These are phyloP conservation scores for Obba rivulosa DNA, from an alignment of 768 basidiomycete genomes.

Conservation along the genomic window DNA sequence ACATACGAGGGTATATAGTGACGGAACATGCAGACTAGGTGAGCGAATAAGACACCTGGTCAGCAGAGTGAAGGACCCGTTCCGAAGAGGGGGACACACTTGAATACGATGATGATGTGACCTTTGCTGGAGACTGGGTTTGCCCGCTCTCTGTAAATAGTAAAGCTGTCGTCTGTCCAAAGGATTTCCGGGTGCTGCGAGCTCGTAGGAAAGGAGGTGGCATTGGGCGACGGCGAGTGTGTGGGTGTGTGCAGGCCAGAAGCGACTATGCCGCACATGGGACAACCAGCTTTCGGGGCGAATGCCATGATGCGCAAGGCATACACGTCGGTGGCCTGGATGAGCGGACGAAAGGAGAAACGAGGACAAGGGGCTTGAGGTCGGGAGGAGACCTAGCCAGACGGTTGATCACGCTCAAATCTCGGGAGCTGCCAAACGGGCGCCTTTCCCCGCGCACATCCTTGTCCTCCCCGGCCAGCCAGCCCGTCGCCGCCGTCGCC, in stretches of 20 bases:
- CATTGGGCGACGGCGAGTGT: constrained; percentile 33
- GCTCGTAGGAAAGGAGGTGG: constrained; percentile 37
- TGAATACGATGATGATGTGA: constrained; percentile 71
- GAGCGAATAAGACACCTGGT: constrained; percentile 4
- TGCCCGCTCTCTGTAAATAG: constrained; percentile 63
- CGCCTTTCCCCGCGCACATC: not conserved
- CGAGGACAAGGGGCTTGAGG: not conserved
- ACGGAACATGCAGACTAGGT: constrained; percentile 68
- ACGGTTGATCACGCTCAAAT: not conserved
- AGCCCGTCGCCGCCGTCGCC: too few species aligned
- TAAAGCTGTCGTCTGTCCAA: constrained; percentile 76
- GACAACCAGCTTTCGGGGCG: constrained; percentile 62
- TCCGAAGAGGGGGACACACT: constrained; percentile 42
- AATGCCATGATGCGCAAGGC: constrained; percentile 39
- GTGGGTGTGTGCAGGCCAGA: constrained; percentile 40
- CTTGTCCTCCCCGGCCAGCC: not conserved
- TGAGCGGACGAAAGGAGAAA: not conserved
- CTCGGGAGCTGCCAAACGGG: not conserved
- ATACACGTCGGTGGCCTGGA: not conserved
- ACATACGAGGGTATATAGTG: constrained; percentile 59
- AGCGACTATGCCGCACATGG: constrained; percentile 70
- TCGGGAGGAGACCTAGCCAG: not conserved
- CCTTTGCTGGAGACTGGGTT: constrained; percentile 70
- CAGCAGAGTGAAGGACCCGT: constrained; percentile 7
- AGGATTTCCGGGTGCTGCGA: constrained; percentile 55